These are phyloP conservation scores for Angomonas ambiguus DNA, from an alignment of 208 protist species.

Conservation along the genomic window DNA sequence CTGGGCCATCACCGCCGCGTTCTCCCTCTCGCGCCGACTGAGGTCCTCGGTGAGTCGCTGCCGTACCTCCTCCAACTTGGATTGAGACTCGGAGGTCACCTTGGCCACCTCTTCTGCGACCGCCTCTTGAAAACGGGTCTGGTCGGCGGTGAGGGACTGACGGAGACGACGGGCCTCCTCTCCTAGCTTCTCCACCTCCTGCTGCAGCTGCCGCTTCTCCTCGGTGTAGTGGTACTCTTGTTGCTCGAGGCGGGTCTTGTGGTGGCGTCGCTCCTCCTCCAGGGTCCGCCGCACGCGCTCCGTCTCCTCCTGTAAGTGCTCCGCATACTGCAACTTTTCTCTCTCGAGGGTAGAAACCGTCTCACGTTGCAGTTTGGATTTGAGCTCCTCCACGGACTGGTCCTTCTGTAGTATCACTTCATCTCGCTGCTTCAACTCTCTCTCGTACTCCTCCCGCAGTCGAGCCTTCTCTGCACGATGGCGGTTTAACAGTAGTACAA, in stretches of 20 bases:
- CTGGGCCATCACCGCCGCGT: constrained; percentile 30
- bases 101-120: constrained; percentile 60
- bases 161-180: constrained; percentile 58
- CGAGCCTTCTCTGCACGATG: constrained; percentile 90
- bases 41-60: constrained; percentile 67
- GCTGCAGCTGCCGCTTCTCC: constrained; percentile 52
- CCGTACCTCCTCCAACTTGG: constrained; percentile 50
- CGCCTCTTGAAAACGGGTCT: constrained; percentile 67
- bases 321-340: constrained; percentile 52
- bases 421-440: constrained; percentile 79
- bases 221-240: constrained; percentile 63
- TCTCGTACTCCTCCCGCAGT: constrained; percentile 84
- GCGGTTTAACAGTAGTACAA: constrained; percentile 86
- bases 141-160: constrained; percentile 40
- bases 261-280: constrained; percentile 50
- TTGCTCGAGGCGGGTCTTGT: constrained; percentile 48
- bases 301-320: constrained; percentile 52
- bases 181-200: constrained; percentile 57
- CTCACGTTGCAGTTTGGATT: constrained; percentile 52
- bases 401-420: constrained; percentile 76
- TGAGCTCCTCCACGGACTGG: constrained; percentile 60
- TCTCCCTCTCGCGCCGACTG: constrained; percentile 46
- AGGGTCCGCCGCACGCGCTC: constrained; percentile 54
- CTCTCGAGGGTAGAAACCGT: constrained; percentile 43
- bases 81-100: constrained; percentile 57